A percentile compares a stretch with the other conserved stretches of the same genome.
These are phyloP conservation scores for Cladosporium sp. DNA, from an alignment of 2,329 filamentous ascomycete genomes.

Conservation along the genomic window DNA sequence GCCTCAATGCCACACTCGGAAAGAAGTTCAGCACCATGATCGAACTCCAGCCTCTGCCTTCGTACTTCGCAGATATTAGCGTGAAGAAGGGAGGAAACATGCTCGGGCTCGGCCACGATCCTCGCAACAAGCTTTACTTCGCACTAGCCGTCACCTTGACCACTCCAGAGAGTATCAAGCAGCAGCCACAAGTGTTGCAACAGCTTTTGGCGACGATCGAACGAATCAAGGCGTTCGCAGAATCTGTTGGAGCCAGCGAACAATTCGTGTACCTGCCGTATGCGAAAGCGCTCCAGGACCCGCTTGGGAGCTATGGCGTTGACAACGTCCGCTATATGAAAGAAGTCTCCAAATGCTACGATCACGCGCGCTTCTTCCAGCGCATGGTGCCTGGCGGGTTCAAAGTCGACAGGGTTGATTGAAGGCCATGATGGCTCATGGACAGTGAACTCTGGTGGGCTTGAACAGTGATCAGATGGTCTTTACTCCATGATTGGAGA, in stretches of 20 bases:
- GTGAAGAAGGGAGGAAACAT: slow-evolving; percentile 8
- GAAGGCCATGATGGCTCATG: background rate
- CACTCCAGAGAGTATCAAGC: background rate
- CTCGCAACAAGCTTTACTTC: slow-evolving; percentile 14
- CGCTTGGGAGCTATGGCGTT: slow-evolving; percentile 35
- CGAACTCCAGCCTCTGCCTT: slow-evolving; percentile 10
- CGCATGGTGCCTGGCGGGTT: slow-evolving; percentile 41
- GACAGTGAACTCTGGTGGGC: background rate
- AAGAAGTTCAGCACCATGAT: slow-evolving; percentile 12
- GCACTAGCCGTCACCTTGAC: slow-evolving; percentile 4
- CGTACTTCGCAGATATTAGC: slow-evolving; percentile 5
- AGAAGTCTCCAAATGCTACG: slow-evolving; percentile 12
- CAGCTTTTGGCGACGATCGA: background rate
- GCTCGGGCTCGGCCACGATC: slow-evolving; percentile 14
- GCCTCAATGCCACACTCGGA: background rate
- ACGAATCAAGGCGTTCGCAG: background rate
- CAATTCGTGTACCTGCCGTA: slow-evolving; percentile 40
- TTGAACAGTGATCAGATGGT: background rate
- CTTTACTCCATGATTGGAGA: background rate
- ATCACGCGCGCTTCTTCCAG: slow-evolving; percentile 14
- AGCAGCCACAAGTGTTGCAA: slow-evolving; percentile 4
- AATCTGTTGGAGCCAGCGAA: slow-evolving; percentile 15
- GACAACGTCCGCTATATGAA: slow-evolving; percentile 12
- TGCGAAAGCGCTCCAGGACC: slow-evolving; percentile 41
- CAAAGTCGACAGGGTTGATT: slow-evolving; percentile 29